Evolutionary conservation across 1,284 basidiomycete species (phyloP).

Genomic region (Microbotryum saponariae): DNA sequence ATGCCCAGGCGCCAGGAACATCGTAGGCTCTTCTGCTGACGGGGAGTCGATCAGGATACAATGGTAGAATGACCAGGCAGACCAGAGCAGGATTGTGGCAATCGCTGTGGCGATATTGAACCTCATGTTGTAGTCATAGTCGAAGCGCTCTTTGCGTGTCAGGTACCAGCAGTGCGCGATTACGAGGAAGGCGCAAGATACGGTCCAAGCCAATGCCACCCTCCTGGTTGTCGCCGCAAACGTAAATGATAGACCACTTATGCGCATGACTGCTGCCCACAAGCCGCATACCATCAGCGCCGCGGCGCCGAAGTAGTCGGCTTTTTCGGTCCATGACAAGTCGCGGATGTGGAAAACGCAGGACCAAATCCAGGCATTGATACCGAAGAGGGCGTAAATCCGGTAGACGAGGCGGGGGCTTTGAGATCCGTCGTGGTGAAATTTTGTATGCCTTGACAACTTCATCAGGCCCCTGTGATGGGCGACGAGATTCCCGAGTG

Average conservation of each 20-base stretch:
- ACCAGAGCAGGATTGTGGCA: conserved; percentile 70
- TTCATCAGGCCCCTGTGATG: conserved; percentile 44
- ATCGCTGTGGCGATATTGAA: conserved; percentile 72
- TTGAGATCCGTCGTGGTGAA: conserved; percentile 1
- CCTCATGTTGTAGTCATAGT: conserved; percentile 90
- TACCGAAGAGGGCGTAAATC: conserved; percentile 60
- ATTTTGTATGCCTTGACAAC: not conserved
- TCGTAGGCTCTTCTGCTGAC: conserved; percentile 53
- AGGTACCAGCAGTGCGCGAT: conserved; percentile 73
- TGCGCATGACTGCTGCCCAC: conserved; percentile 48
- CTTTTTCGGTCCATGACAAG: conserved; percentile 70
- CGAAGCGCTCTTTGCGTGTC: conserved; percentile 66
- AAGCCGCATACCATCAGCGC: conserved; percentile 61
- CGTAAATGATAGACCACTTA: conserved; percentile 35
- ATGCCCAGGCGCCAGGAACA: conserved; percentile 39
- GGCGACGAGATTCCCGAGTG: conserved; percentile 68
- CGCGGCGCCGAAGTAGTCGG: conserved; percentile 94
- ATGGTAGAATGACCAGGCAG: conserved; percentile 54
- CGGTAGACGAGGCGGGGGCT: conserved; percentile 63
- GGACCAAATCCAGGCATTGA: conserved; percentile 92
- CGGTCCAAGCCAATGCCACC: conserved; percentile 39
- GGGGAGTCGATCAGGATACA: conserved; percentile 29
- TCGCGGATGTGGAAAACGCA: conserved; percentile 89
- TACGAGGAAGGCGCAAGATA: not conserved
- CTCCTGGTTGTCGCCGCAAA: not conserved